Percentiles rank a stretch among this genome's conserved stretches.
phyloP scores from a whole-genome alignment of 306 rosid species.

The Casuarina equisetifolia region DNA sequence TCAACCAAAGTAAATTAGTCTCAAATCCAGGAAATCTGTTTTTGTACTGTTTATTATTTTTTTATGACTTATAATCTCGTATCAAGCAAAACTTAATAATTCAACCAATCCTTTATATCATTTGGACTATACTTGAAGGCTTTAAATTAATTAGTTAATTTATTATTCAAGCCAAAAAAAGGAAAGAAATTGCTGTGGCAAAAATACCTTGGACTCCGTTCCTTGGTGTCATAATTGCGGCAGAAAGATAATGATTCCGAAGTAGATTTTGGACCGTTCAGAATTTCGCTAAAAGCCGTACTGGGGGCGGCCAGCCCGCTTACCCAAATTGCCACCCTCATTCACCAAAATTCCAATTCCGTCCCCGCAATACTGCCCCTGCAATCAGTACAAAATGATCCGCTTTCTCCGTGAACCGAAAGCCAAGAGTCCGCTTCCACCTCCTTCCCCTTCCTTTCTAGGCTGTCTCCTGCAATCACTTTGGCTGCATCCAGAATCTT shows the following conservation, averaged over 20 bases:
- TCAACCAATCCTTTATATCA: too few species aligned
- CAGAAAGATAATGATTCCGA: not conserved
- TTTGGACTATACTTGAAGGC: too few species aligned
- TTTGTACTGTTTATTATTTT: too few species aligned
- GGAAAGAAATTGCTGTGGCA: too few species aligned
- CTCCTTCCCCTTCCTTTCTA: not conserved
- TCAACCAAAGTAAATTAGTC: too few species aligned
- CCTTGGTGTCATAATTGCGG: not conserved
- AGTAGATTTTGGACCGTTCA: not conserved
- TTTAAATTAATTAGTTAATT: too few species aligned
- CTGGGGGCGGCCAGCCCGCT: not conserved
- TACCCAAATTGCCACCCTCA: not conserved
- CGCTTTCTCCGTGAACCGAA: conserved; percentile 6
- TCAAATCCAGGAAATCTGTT: too few species aligned
- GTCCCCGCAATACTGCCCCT: not conserved
- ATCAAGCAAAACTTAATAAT: too few species aligned
- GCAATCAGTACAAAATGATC: not conserved
- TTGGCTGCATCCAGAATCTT: not conserved
- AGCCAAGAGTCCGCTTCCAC: not conserved
- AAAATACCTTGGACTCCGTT: too few species aligned
- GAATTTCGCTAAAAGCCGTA: not conserved
- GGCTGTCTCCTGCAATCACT: not conserved
- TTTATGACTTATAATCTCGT: too few species aligned
- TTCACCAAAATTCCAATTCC: not conserved
- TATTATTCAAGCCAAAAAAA: too few species aligned